phyloP scores from a whole-genome alignment of 257 asterid species.

The Osmanthus fragrans region DNA sequence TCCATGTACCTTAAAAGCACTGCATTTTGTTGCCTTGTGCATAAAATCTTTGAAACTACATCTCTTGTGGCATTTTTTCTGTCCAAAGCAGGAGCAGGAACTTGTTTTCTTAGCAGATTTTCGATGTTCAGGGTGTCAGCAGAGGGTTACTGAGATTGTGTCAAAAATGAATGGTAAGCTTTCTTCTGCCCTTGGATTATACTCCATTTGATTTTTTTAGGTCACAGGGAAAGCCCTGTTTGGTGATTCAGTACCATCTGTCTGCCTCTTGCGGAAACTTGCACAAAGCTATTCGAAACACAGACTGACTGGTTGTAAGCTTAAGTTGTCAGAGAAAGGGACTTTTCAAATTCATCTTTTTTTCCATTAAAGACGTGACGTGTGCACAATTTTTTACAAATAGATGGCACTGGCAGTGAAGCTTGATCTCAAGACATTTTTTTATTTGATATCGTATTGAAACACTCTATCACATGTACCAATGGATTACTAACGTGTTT shows the following conservation, averaged over 20 bases:
- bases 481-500: background rate
- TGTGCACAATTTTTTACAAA: background rate
- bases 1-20: background rate
- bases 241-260: background rate
- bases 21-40: background rate
- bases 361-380: no score
- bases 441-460: no score
- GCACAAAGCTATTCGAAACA: background rate
- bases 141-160: conserved; percentile 69
- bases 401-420: conserved; percentile 10
- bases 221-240: background rate
- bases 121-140: conserved; percentile 69
- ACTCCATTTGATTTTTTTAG: background rate
- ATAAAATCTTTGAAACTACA: background rate
- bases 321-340: no score
- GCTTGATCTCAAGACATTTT: background rate
- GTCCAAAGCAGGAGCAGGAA: conserved; percentile 66
- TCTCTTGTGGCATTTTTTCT: background rate
- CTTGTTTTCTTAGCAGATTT: conserved; percentile 81
- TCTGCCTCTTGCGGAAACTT: background rate
- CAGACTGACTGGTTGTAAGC: background rate
- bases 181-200: background rate
- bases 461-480: background rate
- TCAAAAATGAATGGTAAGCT: conserved; percentile 63
- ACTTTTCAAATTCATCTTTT: no score